Evolutionary conservation across 495 filamentous ascomycete species (phyloP), one percentile per base, ranked within the genome.

Genomic region (Jackrogersella minutella): DNA sequence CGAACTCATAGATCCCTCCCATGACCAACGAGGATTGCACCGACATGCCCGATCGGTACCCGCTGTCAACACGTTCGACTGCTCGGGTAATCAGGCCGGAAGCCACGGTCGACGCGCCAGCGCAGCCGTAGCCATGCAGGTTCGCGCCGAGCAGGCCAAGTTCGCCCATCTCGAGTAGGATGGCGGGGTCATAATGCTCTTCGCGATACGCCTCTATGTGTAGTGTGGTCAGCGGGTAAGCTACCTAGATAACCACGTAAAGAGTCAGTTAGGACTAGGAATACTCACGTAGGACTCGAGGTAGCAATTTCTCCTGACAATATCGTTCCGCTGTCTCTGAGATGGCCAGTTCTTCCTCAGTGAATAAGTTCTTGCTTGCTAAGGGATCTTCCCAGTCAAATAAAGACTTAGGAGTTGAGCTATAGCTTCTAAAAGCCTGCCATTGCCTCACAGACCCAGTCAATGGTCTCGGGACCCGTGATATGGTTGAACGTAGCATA

Each of bases 321-420:
- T 98, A 99, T 55, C 90, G 82, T 68, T 93, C 87, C 21, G 93
- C 93, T 1, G 91, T 97, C 62, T 97, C 93, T 22, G 90, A 84
- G 51, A 98, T 91, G 9, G 93, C 92, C 65, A 93, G 71, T 76
- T 99, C 95, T 57, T 99, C 96, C 70, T 93, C 90, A 9, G 92
- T 96, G 65, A 91, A 86, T 22, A 94, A 77, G 62, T 86, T 89
- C 62, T 86, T 87, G 9, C 90, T 83, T 24, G 80, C 84, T 33
- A 98, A 82, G 10, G 95, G 95, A 74, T 99, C 96, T 73, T 96
- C 84, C 96, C 95, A 99, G 75, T 94, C 86, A 77, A 97, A 97
- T 11, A 80, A 73, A 34, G 81, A 85, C 41, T 81, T 64, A 73
- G 71, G 55, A 50, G 76, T 43, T 17, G 70, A 73, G 24, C 78